Conservation (phyloP, 148 eudicot genomes). For the Rhododendron mucronatum region DNA sequence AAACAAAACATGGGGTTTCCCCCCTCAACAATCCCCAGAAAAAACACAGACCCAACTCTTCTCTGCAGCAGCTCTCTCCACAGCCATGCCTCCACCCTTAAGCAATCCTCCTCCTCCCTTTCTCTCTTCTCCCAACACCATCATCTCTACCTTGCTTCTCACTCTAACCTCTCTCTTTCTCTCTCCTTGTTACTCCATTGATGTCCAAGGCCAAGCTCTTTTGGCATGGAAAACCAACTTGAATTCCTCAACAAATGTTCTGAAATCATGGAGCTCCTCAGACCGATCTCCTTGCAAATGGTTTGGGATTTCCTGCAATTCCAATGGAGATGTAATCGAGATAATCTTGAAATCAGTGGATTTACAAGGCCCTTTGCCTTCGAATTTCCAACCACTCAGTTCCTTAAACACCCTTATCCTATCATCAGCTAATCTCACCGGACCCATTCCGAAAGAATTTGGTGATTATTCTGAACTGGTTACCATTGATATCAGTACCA, state of each 20-base stretch:
- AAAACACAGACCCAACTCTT: conserved; percentile 19
- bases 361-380: conserved; percentile 69
- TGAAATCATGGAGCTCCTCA: conserved; percentile 54
- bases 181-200: conserved; percentile 50
- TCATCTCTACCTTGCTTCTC: conserved; percentile 24
- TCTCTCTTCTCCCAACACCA: conserved; percentile 13
- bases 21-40: conserved; percentile 79
- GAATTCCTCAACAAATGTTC: conserved; percentile 37
- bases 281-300: conserved; percentile 67
- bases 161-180: conserved; percentile 21
- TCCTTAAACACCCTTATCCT: conserved; percentile 41
- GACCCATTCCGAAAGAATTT: conserved; percentile 65
- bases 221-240: conserved; percentile 68
- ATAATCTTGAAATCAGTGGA: conserved; percentile 46
- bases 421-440: conserved; percentile 72
- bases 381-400: conserved; percentile 49
- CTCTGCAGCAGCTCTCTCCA: not conserved
- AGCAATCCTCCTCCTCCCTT: conserved; percentile 33
- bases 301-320: conserved; percentile 63
- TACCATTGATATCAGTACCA: conserved; percentile 60
- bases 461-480: conserved; percentile 51
- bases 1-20: conserved; percentile 95
- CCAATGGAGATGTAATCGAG: conserved; percentile 32
- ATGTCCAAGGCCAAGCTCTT: conserved; percentile 77
- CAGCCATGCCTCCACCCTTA: conserved; percentile 53